Base-by-base conservation (phyloP, 164 flowering plant species). In the Paratinospora sagittata region DNA sequence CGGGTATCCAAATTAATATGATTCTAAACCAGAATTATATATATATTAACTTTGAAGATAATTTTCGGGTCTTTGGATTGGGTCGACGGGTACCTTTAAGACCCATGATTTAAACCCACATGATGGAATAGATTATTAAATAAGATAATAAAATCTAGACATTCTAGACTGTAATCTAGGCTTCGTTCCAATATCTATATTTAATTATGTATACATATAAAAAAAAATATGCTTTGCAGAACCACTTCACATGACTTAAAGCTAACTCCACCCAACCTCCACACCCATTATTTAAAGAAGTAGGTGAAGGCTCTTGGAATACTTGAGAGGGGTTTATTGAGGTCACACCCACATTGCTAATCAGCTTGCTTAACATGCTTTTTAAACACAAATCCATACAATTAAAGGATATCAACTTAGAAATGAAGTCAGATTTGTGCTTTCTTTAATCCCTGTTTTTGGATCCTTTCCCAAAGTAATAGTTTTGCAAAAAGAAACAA, bases 181-280 rank as follows among this genome's bases (percentile, higher is more conserved):
- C 70, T 73, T 79, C 78, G 80, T 76, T 73, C 66, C 72, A 73
- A 68, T 71, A 67, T 52, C 2, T 0, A 26, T 69, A 13, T 69
- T 69, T 69, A 36, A 49, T 69, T 23, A 69, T 12, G 16, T 6
- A 8, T 19, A 19, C 34, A 69, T 79, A 84, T 85, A 68, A 70
- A 41, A 19, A 64, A 1, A 30, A n/a, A n/a, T n/a, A n/a, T 64
- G 55, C 67, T 71, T 21, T 76, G 72, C 70, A 21, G 75, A 75
- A 61, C 61, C 81, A 77, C 76, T 80, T 82, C 93, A 87, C 90
- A 85, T 89, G 89, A 83, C 88, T 83, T 85, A 84, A 88, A 87
- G 90, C 82, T 76, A 87, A 86, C 92, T 87, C 92, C 91, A 88
- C 88, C 87, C 76, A 84, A 84, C 77, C 72, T 69, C 33, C 64